A percentile compares a stretch with the other conserved stretches of the same genome.
Evolutionary conservation across 768 basidiomycete species (phyloP).

Genomic region (Podaxis sp.): DNA sequence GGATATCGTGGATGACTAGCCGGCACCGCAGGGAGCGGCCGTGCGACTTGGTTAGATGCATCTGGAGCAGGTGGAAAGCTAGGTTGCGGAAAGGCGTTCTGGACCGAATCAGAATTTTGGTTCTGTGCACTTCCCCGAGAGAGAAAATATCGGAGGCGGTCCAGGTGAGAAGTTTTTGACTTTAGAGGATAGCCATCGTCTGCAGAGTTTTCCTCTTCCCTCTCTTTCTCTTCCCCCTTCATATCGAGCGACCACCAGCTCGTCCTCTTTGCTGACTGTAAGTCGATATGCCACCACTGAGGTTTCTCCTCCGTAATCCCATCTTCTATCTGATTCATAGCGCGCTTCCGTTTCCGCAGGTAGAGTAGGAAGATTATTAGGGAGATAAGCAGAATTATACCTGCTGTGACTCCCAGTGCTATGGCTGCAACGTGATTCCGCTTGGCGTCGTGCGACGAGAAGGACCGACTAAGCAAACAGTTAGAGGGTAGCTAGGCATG

Average conservation of each 20-base stretch:
- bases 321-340: slow-evolving; percentile 18
- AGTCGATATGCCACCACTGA: slow-evolving; percentile 7
- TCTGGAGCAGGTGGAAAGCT: slow-evolving; percentile 10
- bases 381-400: slow-evolving; percentile 14
- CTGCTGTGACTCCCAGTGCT: slow-evolving; percentile 18
- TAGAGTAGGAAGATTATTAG: slow-evolving; percentile 13
- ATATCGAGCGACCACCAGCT: slow-evolving; percentile 1
- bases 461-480: background rate
- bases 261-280: slow-evolving; percentile 1
- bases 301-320: slow-evolving; percentile 10
- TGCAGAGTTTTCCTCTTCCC: background rate
- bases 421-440: slow-evolving; percentile 17
- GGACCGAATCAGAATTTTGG: background rate
- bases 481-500: background rate
- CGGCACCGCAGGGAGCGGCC: slow-evolving; percentile 24
- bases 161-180: background rate
- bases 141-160: slow-evolving; percentile 6
- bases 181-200: background rate
- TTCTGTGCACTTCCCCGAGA: background rate
- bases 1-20: slow-evolving; percentile 29
- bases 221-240: background rate
- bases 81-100: slow-evolving; percentile 12
- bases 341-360: slow-evolving; percentile 16
- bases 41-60: slow-evolving; percentile 22
- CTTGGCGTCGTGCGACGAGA: background rate